A percentile compares a stretch with the other conserved stretches of the same genome.
Conservation (phyloP, 768 basidiomycete genomes). For the Leccinellum luteum region DNA sequence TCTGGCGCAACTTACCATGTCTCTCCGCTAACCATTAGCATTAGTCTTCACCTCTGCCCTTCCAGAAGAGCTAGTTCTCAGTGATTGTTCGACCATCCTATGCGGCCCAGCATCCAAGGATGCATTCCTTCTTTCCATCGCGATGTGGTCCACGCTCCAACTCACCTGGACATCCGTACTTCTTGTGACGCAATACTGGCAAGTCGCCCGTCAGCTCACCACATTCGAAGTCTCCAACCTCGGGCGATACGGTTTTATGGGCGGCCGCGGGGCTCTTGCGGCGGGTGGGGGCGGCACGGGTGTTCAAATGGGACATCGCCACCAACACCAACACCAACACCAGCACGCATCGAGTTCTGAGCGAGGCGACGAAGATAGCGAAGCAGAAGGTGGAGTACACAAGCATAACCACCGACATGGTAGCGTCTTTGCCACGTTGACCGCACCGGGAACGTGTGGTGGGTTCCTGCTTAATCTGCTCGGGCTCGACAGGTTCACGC, state of each 20-base stretch:
- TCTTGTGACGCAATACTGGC: constrained; percentile 85
- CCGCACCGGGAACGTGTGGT: constrained; percentile 33
- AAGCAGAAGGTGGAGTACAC: constrained; percentile 32
- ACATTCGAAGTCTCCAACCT: constrained; percentile 95
- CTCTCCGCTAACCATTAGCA: not conserved
- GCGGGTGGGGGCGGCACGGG: constrained; percentile 44
- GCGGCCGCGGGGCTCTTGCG: constrained; percentile 75
- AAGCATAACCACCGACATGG: constrained; percentile 47
- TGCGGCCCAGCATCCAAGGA: constrained; percentile 74
- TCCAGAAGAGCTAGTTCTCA: not conserved
- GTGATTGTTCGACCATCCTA: constrained; percentile 37
- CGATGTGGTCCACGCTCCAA: constrained; percentile 86
- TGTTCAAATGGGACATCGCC: constrained; percentile 79
- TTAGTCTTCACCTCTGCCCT: constrained; percentile 55
- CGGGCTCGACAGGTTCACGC: constrained; percentile 92
- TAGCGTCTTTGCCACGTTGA: constrained; percentile 33
- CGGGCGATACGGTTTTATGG: constrained; percentile 95
- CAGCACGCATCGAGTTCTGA: constrained; percentile 35
- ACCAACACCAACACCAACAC: constrained; percentile 32
- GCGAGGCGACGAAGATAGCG: constrained; percentile 46
- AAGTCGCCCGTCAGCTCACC: constrained; percentile 91
- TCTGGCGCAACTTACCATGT: not conserved
- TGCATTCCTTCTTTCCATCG: constrained; percentile 80
- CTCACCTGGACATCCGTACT: constrained; percentile 93
- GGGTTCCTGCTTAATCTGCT: constrained; percentile 86